A percentile compares a stretch with the other conserved stretches of the same genome.
Evolutionary conservation across 1,139 yeast genomes (phyloP).

Genomic region (Yamadazyma triangularis): DNA sequence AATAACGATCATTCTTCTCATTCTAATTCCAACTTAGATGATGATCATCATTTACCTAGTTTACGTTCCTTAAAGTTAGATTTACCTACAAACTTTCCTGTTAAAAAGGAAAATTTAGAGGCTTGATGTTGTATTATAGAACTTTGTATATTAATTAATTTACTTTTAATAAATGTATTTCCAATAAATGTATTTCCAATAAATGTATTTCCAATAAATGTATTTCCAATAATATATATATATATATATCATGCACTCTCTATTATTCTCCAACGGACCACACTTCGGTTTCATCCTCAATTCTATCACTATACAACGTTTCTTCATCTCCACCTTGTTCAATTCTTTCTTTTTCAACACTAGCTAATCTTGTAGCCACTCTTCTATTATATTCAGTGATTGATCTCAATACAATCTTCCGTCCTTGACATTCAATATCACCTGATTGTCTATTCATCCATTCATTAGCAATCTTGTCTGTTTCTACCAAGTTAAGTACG

Average conservation of each 20-base stretch:
- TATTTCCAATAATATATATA: no score
- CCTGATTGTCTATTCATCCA: slow-evolving; percentile 48
- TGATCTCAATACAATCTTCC: slow-evolving; percentile 62
- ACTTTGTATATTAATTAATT: slow-evolving; percentile 2
- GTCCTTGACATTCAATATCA: slow-evolving; percentile 29
- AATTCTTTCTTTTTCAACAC: slow-evolving; percentile 79
- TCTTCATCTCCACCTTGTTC: slow-evolving; percentile 91
- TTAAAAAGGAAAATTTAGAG: slow-evolving; percentile 6
- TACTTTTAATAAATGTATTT: no score
- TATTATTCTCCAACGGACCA: slow-evolving; percentile 69
- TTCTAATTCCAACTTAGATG: slow-evolving; percentile 20
- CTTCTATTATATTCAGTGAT: slow-evolving; percentile 84
- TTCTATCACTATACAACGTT: slow-evolving; percentile 75
- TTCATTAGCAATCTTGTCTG: slow-evolving; percentile 56
- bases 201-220: no score
- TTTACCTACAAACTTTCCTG: slow-evolving; percentile 38
- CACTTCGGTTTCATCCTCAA: slow-evolving; percentile 81
- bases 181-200: no score
- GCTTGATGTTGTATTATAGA: slow-evolving; percentile 1
- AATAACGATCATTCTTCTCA: slow-evolving; percentile 1
- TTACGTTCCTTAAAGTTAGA: slow-evolving; percentile 47
- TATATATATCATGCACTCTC: no score
- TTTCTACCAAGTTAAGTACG: slow-evolving; percentile 68
- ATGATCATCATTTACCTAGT: slow-evolving; percentile 23
- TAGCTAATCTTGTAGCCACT: slow-evolving; percentile 79